These are phyloP conservation scores for Artomyces pyxidatus DNA, from an alignment of 768 basidiomycete species.

Conservation along the genomic window DNA sequence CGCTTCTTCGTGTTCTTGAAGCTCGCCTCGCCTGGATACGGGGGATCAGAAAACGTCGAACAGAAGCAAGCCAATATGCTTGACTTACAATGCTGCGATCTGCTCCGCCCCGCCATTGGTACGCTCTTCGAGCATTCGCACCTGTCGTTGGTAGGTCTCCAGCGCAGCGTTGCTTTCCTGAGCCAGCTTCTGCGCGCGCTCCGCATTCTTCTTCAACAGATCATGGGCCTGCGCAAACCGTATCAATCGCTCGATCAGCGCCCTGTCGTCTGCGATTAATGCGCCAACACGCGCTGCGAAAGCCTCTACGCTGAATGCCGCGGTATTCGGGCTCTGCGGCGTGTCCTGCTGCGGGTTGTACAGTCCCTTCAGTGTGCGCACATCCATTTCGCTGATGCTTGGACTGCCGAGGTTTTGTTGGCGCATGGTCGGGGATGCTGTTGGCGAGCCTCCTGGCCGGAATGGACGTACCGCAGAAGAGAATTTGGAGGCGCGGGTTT, in stretches of 20 bases:
- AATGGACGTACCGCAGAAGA: constrained; percentile 38
- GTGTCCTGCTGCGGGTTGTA: constrained; percentile 46
- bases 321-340: constrained; percentile 10
- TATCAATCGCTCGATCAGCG: constrained; percentile 75
- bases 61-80: no score
- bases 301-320: constrained; percentile 61
- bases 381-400: constrained; percentile 71
- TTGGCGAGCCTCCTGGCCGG: constrained; percentile 24
- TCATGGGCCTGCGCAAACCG: constrained; percentile 88
- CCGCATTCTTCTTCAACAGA: constrained; percentile 85
- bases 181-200: constrained; percentile 84
- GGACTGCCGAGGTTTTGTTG: constrained; percentile 30
- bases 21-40: constrained; percentile 52
- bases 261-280: constrained; percentile 73
- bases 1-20: constrained; percentile 48
- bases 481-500: constrained; percentile 66
- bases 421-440: constrained; percentile 19
- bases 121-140: constrained; percentile 70
- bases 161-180: constrained; percentile 72
- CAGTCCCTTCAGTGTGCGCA: constrained; percentile 76
- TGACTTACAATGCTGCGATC: constrained; percentile 51
- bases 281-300: constrained; percentile 75
- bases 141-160: constrained; percentile 88
- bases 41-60: neutral
- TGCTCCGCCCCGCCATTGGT: constrained; percentile 44